Percentiles rank a stretch among this genome's conserved stretches.
Conservation (phyloP, 345 rosid species). For the Aquilaria sinensis region DNA sequence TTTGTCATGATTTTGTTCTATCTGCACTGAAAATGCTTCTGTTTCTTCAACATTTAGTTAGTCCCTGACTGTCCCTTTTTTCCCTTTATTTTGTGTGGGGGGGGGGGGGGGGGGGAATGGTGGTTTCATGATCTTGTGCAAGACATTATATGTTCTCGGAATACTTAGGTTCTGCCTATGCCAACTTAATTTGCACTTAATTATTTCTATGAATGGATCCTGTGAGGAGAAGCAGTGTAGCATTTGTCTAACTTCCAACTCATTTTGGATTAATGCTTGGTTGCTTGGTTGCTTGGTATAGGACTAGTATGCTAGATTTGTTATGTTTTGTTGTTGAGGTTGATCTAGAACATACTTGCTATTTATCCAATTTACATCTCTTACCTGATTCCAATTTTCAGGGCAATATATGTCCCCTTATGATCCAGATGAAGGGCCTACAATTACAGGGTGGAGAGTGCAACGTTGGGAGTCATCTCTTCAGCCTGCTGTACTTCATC, state of each 20-base stretch:
- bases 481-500: slow-evolving; percentile 97
- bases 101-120: too few species aligned
- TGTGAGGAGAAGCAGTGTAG: too few species aligned
- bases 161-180: too few species aligned
- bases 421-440: slow-evolving; percentile 99
- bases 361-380: slow-evolving; percentile 2
- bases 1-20: background rate
- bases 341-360: background rate
- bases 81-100: too few species aligned
- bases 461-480: slow-evolving; percentile 99
- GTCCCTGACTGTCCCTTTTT: too few species aligned
- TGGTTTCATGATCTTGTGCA: too few species aligned
- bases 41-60: background rate
- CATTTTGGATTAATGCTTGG: background rate
- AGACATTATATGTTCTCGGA: too few species aligned
- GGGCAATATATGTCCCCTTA: slow-evolving; percentile 99
- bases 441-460: slow-evolving; percentile 98
- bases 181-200: too few species aligned
- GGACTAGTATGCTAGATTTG: too few species aligned
- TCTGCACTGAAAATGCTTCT: background rate
- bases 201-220: too few species aligned
- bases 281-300: background rate
- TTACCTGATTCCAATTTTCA: slow-evolving; percentile 25
- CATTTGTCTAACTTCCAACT: background rate
- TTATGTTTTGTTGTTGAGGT: background rate